A percentile compares a stretch with the other conserved stretches of the same genome.
Conservation (phyloP, 805 yeast species). For the Saccharomyces mikatae region DNA sequence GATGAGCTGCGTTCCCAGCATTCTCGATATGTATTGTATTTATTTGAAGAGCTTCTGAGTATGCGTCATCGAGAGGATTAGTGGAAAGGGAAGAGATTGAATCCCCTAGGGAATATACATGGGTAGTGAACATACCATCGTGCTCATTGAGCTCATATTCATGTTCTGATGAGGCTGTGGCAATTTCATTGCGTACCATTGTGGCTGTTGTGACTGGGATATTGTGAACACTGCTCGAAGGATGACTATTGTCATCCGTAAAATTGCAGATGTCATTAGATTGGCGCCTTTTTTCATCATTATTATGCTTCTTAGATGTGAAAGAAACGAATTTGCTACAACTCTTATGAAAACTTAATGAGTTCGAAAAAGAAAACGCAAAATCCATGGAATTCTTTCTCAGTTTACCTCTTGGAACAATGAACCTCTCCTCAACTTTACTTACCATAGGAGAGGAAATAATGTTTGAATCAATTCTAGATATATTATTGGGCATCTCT, state of each 20-base stretch:
- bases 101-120: not conserved
- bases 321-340: not conserved
- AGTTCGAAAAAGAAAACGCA: constrained; percentile 11
- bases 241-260: not conserved
- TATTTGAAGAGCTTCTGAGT: not conserved
- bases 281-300: not conserved
- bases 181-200: not conserved
- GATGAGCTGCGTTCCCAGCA: not conserved
- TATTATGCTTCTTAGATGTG: not conserved
- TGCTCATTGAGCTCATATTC: not conserved
- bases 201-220: not conserved
- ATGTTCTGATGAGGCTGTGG: not conserved
- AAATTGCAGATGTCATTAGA: not conserved
- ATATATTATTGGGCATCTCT: constrained; percentile 27
- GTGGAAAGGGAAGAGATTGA: not conserved
- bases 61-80: not conserved
- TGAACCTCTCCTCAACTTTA: constrained; percentile 67
- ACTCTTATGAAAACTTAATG: constrained; percentile 10
- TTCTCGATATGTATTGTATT: not conserved
- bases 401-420: constrained; percentile 41
- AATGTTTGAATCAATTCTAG: constrained; percentile 40
- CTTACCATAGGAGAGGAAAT: constrained; percentile 57
- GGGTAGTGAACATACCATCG: not conserved
- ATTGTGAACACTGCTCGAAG: not conserved
- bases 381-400: constrained; percentile 39